Conservation (phyloP, 805 yeast species). For the Kluyveromyces siamensis region DNA sequence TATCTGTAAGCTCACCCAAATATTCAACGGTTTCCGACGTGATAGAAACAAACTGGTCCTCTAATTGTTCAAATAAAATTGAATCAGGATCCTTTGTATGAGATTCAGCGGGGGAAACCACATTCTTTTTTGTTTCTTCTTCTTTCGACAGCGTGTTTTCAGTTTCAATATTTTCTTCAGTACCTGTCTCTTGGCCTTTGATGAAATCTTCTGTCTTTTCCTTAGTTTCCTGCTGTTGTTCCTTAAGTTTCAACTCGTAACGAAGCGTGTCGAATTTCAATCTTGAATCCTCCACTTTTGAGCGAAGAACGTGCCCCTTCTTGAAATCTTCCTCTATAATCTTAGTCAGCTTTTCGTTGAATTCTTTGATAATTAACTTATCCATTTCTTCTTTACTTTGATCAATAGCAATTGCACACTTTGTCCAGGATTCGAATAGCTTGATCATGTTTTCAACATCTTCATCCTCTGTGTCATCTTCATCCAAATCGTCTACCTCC, state of each 20-base stretch:
- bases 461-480: conserved; percentile 36
- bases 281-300: conserved; percentile 61
- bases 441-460: conserved; percentile 41
- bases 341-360: conserved; percentile 47
- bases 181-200: neutral
- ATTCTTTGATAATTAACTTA: conserved; percentile 45
- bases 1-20: conserved; percentile 64
- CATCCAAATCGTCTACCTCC: conserved; percentile 17
- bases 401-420: conserved; percentile 52
- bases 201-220: neutral
- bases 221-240: conserved; percentile 5
- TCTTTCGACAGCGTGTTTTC: neutral
- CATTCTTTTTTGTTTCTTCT: neutral
- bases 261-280: conserved; percentile 62
- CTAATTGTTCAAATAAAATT: conserved; percentile 46
- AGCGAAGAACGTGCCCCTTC: conserved; percentile 51
- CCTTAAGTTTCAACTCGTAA: conserved; percentile 39
- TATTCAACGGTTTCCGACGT: conserved; percentile 71
- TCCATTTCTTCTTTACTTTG: conserved; percentile 65
- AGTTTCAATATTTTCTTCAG: conserved; percentile 6
- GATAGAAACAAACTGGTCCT: conserved; percentile 73
- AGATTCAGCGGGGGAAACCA: neutral
- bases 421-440: conserved; percentile 40
- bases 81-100: conserved; percentile 24
- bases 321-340: conserved; percentile 50